These are phyloP conservation scores for Ogataea hybrid DNA, from an alignment of 1,139 yeast species.

Conservation along the genomic window DNA sequence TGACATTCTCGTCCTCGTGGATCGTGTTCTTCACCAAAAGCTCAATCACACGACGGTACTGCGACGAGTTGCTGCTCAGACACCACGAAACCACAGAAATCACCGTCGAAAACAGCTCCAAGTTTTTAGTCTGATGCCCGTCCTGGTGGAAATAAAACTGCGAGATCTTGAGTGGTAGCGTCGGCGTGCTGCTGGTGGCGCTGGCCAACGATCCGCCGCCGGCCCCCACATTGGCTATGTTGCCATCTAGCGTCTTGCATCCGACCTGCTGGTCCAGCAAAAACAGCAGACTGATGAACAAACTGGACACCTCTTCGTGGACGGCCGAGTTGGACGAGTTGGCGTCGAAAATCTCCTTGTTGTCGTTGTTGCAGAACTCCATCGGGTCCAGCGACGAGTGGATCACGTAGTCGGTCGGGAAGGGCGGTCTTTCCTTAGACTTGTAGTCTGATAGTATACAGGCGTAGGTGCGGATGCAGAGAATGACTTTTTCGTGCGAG, in stretches of 20 bases:
- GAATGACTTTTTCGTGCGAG: constrained; percentile 65
- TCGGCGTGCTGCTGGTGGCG: constrained; percentile 22
- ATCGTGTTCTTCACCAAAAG: constrained; percentile 72
- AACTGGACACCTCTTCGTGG: constrained; percentile 76
- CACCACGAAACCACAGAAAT: constrained; percentile 42
- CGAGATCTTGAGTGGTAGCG: constrained; percentile 24
- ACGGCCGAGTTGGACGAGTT: constrained; percentile 48
- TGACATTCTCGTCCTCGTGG: constrained; percentile 60
- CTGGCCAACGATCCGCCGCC: constrained; percentile 20
- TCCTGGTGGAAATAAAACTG: constrained; percentile 30
- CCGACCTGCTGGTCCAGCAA: constrained; percentile 66
- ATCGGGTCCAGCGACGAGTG: constrained; percentile 33
- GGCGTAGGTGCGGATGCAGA: constrained; percentile 71
- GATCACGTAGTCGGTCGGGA: constrained; percentile 66
- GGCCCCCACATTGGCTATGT: constrained; percentile 11
- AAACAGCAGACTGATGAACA: constrained; percentile 55
- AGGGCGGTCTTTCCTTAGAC: constrained; percentile 59
- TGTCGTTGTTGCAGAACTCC: constrained; percentile 29
- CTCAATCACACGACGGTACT: constrained; percentile 65
- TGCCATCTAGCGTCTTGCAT: constrained; percentile 26
- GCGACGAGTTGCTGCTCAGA: constrained; percentile 25
- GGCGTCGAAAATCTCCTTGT: constrained; percentile 37
- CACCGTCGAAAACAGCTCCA: constrained; percentile 67
- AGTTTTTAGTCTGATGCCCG: constrained; percentile 32
- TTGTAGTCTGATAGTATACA: constrained; percentile 63